Evolutionary conservation across 495 filamentous ascomycete species (phyloP).

Genomic region (Hypoxylon cercidicola): DNA sequence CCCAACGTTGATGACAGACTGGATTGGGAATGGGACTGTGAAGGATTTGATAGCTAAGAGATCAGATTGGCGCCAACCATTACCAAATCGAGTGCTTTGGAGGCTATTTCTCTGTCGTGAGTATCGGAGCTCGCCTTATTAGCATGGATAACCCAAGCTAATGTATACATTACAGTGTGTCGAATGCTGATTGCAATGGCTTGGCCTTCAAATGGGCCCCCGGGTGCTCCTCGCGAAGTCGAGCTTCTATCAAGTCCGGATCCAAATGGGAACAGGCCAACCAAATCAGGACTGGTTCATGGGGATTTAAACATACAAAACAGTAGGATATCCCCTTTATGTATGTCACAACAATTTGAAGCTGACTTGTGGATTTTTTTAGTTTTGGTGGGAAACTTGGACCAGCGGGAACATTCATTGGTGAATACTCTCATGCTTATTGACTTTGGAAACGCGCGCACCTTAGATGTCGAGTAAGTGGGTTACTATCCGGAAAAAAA

Average conservation of each 20-base stretch:
- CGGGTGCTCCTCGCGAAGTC: background rate
- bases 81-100: conserved; percentile 43
- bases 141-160: background rate
- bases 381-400: conserved; percentile 39
- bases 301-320: conserved; percentile 36
- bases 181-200: conserved; percentile 37
- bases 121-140: background rate
- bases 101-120: conserved; percentile 36
- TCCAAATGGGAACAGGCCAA: conserved; percentile 5
- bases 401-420: conserved; percentile 16
- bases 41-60: conserved; percentile 11
- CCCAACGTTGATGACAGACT: conserved; percentile 26
- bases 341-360: background rate
- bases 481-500: too few relatives aligned
- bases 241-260: conserved; percentile 22
- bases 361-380: background rate
- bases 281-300: conserved; percentile 24
- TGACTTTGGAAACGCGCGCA: conserved; percentile 33
- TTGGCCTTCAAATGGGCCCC: conserved; percentile 27
- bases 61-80: conserved; percentile 19
- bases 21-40: conserved; percentile 33
- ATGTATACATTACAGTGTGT: conserved; percentile 18
- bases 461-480: conserved; percentile 11
- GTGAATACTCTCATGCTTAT: conserved; percentile 33
- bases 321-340: conserved; percentile 12